Conservation (phyloP, 164 flowering plant species). For the Amborella trichopoda region DNA sequence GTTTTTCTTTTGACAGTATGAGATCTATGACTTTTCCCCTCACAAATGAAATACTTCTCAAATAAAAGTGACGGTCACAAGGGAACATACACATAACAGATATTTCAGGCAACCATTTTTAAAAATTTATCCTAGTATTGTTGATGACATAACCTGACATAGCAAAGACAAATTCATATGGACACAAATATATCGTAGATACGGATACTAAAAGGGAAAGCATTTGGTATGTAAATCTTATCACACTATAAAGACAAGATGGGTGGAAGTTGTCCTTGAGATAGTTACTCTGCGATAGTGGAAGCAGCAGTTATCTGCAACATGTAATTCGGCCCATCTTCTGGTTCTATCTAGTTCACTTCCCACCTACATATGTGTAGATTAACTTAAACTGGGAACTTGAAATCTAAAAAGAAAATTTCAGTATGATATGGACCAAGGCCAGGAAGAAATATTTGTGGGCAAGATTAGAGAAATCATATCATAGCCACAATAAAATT, state of each 20-base stretch:
- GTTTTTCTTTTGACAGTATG: too few species aligned
- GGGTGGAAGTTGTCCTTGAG: background rate
- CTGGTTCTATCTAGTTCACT: slow-evolving; percentile 45
- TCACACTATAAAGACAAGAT: background rate
- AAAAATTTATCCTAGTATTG: background rate
- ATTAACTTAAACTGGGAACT: too few species aligned
- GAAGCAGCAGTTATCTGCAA: slow-evolving; percentile 84
- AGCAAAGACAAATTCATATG: background rate
- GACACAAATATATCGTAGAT: background rate
- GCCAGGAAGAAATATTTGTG: too few species aligned
- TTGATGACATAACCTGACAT: background rate
- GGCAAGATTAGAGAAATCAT: too few species aligned
- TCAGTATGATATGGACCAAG: too few species aligned
- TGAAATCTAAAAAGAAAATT: too few species aligned
- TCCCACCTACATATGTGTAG: slow-evolving; percentile 27
- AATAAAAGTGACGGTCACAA: too few species aligned
- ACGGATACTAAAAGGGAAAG: background rate
- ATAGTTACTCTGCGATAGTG: slow-evolving; percentile 76
- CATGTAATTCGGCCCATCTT: slow-evolving; percentile 71
- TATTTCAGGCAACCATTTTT: background rate
- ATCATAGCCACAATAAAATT: too few species aligned
- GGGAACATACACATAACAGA: too few species aligned
- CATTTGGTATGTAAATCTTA: too few species aligned
- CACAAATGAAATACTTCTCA: too few species aligned
- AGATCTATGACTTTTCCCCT: too few species aligned